phyloP scores from a whole-genome alignment of 305 asterid genomes.

The Ajuga reptans region DNA sequence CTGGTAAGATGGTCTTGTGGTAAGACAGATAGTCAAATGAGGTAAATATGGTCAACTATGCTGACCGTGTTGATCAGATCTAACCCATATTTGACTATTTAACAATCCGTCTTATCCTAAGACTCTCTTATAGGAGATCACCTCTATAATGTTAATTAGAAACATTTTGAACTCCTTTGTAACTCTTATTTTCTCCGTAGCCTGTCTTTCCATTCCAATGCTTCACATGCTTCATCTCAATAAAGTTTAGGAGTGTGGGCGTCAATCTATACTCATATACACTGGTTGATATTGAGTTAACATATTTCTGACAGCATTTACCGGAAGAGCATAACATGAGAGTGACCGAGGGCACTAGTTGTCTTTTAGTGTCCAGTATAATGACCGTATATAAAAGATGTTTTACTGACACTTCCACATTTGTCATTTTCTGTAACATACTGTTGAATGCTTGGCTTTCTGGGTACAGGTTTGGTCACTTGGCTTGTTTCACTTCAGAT shows the following conservation, averaged over 20 bases:
- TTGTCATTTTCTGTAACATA: conserved; percentile 16
- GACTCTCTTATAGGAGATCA: too few relatives aligned
- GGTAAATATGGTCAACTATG: too few relatives aligned
- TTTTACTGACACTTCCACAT: not conserved
- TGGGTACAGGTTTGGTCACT: conserved; percentile 83
- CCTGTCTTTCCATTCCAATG: conserved; percentile 1
- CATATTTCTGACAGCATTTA: not conserved
- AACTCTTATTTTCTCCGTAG: not conserved
- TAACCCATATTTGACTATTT: too few relatives aligned
- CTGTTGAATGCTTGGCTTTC: conserved; percentile 19
- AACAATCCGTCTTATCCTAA: too few relatives aligned
- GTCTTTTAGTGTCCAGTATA: conserved; percentile 1
- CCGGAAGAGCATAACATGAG: conserved; percentile 2
- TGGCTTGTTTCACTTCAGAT: conserved; percentile 79
- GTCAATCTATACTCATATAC: conserved; percentile 8
- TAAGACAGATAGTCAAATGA: too few relatives aligned
- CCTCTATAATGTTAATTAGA: not conserved
- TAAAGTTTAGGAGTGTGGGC: not conserved
- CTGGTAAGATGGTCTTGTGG: too few relatives aligned
- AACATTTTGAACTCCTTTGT: not conserved
- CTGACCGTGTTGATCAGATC: too few relatives aligned
- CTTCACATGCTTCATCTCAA: conserved; percentile 13
- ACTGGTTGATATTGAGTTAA: not conserved
- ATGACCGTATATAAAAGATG: conserved; percentile 1
- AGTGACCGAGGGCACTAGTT: not conserved